A percentile compares a stretch with the other conserved stretches of the same genome.
These are phyloP conservation scores for Paecilomyces formosus DNA, from an alignment of 2,329 filamentous ascomycete genomes.

Conservation along the genomic window DNA sequence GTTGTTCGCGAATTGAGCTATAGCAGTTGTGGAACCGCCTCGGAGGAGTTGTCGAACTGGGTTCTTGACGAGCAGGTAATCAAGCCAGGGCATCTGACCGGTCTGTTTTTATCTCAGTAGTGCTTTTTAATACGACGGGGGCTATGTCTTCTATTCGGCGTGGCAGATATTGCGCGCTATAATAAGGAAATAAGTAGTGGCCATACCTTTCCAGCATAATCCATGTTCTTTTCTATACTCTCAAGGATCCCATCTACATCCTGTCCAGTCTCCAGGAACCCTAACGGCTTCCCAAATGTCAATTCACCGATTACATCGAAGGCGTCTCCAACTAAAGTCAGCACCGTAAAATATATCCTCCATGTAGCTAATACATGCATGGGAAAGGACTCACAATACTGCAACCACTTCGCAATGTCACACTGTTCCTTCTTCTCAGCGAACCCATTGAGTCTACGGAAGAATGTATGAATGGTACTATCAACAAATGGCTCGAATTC, in stretches of 20 bases:
- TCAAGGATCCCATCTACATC: constrained; percentile 27
- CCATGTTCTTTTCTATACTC: constrained; percentile 19
- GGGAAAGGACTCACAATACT: constrained; percentile 15
- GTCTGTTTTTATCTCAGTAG: constrained; percentile 5
- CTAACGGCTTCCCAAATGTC: constrained; percentile 25
- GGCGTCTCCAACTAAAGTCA: constrained; percentile 7
- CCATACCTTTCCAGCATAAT: constrained; percentile 16
- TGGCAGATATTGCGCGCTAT: neutral
- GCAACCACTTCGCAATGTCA: constrained; percentile 25
- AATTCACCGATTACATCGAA: constrained; percentile 32
- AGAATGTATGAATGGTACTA: constrained; percentile 20
- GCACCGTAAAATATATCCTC: neutral
- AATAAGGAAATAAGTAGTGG: neutral
- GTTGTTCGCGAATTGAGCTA: constrained; percentile 15
- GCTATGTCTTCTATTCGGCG: neutral
- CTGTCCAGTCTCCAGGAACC: constrained; percentile 23
- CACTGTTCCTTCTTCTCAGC: constrained; percentile 12
- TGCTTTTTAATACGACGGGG: neutral
- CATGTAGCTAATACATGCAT: neutral
- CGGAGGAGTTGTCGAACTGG: constrained; percentile 13
- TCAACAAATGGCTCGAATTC: constrained; percentile 33
- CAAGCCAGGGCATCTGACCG: constrained; percentile 30
- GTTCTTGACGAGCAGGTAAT: constrained; percentile 27
- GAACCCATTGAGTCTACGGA: constrained; percentile 16
- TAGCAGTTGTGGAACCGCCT: constrained; percentile 12